phyloP scores from a whole-genome alignment of 23 red algal species.

The Gracilaria caudata region DNA sequence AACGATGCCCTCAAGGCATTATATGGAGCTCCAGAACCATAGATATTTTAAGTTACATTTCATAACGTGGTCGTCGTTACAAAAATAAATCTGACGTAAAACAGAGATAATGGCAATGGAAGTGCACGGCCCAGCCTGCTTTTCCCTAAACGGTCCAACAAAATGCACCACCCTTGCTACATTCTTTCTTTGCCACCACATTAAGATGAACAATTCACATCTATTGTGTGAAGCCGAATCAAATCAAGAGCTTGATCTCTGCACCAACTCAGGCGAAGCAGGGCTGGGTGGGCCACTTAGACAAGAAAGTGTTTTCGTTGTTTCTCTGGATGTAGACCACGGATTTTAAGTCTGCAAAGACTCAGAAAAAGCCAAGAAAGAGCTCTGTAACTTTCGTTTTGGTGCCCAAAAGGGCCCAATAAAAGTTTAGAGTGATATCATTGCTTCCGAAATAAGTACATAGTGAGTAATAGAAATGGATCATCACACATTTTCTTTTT shows the following conservation, averaged over 20 bases:
- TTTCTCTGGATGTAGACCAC: neutral
- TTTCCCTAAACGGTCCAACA: neutral
- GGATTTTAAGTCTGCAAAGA: neutral
- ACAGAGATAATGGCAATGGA: neutral
- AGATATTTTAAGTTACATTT: neutral
- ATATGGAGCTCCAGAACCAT: neutral
- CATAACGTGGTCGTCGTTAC: neutral
- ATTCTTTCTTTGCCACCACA: neutral
- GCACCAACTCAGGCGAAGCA: neutral
- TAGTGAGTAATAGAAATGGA: neutral
- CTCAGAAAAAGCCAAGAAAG: neutral
- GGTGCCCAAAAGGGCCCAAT: neutral
- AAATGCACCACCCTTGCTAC: neutral
- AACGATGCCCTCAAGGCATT: neutral
- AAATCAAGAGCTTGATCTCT: neutral
- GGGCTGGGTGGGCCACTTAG: neutral
- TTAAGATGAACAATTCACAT: neutral
- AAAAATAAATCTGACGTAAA: neutral
- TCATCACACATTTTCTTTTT: neutral
- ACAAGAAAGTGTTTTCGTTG: neutral
- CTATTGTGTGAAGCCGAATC: neutral
- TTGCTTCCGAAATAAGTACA: neutral
- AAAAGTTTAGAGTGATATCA: neutral
- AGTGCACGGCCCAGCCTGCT: no score
- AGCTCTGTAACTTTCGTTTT: neutral